Percentiles rank a stretch among this genome's conserved stretches.
phyloP scores from a whole-genome alignment of 2,329 filamentous ascomycete genomes.

The Curvularia verruculosa region DNA sequence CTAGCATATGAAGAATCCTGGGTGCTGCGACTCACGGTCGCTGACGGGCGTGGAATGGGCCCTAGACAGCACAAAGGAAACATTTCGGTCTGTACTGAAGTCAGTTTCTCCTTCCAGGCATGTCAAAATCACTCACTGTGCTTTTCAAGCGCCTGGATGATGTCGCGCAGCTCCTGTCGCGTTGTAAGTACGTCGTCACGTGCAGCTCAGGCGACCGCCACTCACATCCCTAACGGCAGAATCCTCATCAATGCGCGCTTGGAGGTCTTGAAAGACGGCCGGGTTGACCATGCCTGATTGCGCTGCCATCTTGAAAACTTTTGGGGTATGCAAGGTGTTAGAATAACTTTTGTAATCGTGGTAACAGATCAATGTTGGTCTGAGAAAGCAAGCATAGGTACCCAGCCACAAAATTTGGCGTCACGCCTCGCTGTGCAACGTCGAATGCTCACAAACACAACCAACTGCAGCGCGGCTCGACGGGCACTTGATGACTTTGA shows the following conservation, averaged over 20 bases:
- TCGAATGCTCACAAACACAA: background rate
- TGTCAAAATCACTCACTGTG: slow-evolving; percentile 57
- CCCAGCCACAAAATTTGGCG: slow-evolving; percentile 6
- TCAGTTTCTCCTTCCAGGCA: slow-evolving; percentile 12
- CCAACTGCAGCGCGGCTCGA: background rate
- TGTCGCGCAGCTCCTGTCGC: slow-evolving; percentile 72
- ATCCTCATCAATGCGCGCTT: slow-evolving; percentile 89
- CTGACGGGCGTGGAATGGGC: slow-evolving; percentile 83
- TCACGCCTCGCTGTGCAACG: slow-evolving; percentile 11
- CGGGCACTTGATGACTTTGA: background rate
- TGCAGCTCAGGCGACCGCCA: slow-evolving; percentile 20
- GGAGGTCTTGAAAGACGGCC: slow-evolving; percentile 84
- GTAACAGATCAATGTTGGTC: slow-evolving; percentile 14
- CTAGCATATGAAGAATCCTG: background rate
- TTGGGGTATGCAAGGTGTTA: background rate
- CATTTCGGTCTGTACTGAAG: slow-evolving; percentile 66
- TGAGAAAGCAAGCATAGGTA: slow-evolving; percentile 4
- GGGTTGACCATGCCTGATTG: slow-evolving; percentile 70
- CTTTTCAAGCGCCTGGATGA: slow-evolving; percentile 81
- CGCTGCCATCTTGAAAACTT: slow-evolving; percentile 31
- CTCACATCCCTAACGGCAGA: slow-evolving; percentile 74
- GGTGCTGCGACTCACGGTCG: slow-evolving; percentile 57
- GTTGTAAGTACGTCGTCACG: slow-evolving; percentile 40
- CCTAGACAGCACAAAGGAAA: slow-evolving; percentile 82
- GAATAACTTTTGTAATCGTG: background rate